Evolutionary conservation across 176 grass and related monocot species (phyloP), one percentile per base, ranked within the genome.

Genomic region (Chrysopogon serrulatus): DNA sequence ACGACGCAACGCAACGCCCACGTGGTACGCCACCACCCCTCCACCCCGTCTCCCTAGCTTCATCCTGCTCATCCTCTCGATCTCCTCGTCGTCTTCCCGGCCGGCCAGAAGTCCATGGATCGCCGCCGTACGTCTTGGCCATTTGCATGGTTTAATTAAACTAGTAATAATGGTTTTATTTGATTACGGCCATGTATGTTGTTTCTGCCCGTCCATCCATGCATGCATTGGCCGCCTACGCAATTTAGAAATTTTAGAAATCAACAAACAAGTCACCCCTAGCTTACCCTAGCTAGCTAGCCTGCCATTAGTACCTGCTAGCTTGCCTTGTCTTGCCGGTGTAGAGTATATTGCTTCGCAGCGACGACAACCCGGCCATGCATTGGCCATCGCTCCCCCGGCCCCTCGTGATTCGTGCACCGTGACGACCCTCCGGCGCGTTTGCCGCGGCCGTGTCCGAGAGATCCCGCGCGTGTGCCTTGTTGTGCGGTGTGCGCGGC

Each of bases 1-100:
- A 81, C 85, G 78, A 81, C 78, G 85, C 68, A 19, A 81, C 70
- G 33, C 77, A 68, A 76, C 63, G 35, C 73, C 61, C 78, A 87
- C 85, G 36, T 87, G 78, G 12, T 16, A 57, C 68, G 30, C 28
- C 71, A 16, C 71, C 68, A 14, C 37, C 8, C n/a, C 0, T 8
- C 16, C 35, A 9, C 4, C 6, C 27, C 44, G 7, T 6, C 40
- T 24, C 39, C 19, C 42, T 44, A n/a, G n/a, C n/a, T n/a, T n/a
- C n/a, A n/a, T n/a, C n/a, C n/a, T n/a, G n/a, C n/a, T n/a, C n/a
- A n/a, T n/a, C n/a, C 63, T 48, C 80, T 7, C 24, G n/a, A n/a
- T 2, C 61, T 63, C 17, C 37, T 2, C 48, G 44, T 49, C 47
- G 47, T 53, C 49, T 53, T 19, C 19, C 15, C 44, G 41, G 41